A percentile compares a stretch with the other conserved stretches of the same genome.
Conservation (phyloP, 1,284 basidiomycete genomes). For the Pterula multifida region DNA sequence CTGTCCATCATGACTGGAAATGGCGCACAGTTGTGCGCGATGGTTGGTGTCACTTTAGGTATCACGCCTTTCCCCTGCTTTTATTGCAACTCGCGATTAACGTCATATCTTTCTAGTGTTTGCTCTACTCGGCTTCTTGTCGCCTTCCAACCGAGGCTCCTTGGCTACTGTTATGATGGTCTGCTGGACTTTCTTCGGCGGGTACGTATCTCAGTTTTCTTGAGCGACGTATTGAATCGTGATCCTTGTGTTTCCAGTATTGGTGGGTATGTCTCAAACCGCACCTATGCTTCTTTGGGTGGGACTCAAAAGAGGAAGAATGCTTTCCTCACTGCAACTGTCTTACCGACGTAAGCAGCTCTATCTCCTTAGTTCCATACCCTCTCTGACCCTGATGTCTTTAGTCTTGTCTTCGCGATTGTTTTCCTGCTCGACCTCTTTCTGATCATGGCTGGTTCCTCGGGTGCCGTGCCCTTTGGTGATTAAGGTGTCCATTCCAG, state of each 20-base stretch:
- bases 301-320: slow-evolving; percentile 76
- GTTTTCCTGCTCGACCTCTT: slow-evolving; percentile 84
- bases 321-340: slow-evolving; percentile 78
- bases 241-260: slow-evolving; percentile 33
- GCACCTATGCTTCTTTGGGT: slow-evolving; percentile 76
- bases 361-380: slow-evolving; percentile 2
- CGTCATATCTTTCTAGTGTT: slow-evolving; percentile 45
- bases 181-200: slow-evolving; percentile 90
- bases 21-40: slow-evolving; percentile 81
- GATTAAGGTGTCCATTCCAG: slow-evolving; percentile 7
- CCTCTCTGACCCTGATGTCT: slow-evolving; percentile 8
- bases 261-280: slow-evolving; percentile 82
- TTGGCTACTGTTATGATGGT: slow-evolving; percentile 95
- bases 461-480: slow-evolving; percentile 95
- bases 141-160: slow-evolving; percentile 90
- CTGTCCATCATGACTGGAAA: slow-evolving; percentile 85
- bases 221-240: slow-evolving; percentile 1
- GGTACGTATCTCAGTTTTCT: slow-evolving; percentile 26
- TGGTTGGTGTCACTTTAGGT: slow-evolving; percentile 85
- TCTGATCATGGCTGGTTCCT: slow-evolving; percentile 77
- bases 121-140: slow-evolving; percentile 94
- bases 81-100: slow-evolving; percentile 3
- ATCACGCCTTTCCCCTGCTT: slow-evolving; percentile 11
- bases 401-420: slow-evolving; percentile 65
- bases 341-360: slow-evolving; percentile 69